These are phyloP conservation scores for Hypoxylon intermedium DNA, from an alignment of 495 filamentous ascomycete species.

Conservation along the genomic window DNA sequence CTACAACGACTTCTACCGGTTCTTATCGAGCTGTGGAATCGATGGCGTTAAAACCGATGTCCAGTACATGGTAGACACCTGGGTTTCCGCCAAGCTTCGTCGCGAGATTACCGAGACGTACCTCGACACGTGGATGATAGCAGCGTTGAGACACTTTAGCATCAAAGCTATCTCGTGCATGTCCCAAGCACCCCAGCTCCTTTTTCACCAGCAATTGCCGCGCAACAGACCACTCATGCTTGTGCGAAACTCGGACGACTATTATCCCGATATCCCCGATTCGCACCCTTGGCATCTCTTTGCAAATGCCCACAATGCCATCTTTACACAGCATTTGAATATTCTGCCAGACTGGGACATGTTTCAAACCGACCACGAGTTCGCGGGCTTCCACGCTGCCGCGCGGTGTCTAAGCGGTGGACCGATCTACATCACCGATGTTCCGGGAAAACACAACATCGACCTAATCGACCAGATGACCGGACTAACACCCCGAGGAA, in stretches of 20 bases:
- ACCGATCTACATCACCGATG: constrained; percentile 92
- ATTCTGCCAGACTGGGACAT: constrained; percentile 92
- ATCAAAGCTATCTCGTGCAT: constrained; percentile 88
- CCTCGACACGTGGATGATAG: constrained; percentile 84
- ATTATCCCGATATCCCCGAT: constrained; percentile 77
- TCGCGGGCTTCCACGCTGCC: constrained; percentile 83
- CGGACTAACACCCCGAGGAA: constrained; percentile 65
- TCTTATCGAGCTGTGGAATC: constrained; percentile 71
- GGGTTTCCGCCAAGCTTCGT: constrained; percentile 70
- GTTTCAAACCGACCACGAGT: constrained; percentile 88
- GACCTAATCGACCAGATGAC: constrained; percentile 80
- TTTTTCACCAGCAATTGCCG: constrained; percentile 84
- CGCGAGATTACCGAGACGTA: constrained; percentile 73
- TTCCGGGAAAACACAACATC: constrained; percentile 79
- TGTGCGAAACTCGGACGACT: constrained; percentile 92
- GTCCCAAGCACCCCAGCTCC: constrained; percentile 80
- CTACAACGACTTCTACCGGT: constrained; percentile 91
- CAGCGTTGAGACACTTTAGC: constrained; percentile 77
- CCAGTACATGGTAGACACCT: constrained; percentile 84
- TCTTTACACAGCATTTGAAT: constrained; percentile 71
- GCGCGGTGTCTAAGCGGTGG: constrained; percentile 89
- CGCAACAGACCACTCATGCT: constrained; percentile 71
- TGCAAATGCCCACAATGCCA: constrained; percentile 88
- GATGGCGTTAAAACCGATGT: constrained; percentile 90
- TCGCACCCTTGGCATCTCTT: constrained; percentile 96